Evolutionary conservation across 768 basidiomycete genomes (phyloP), one percentile per base, ranked within the genome.

Genomic region (Pisolithus microcarpus): DNA sequence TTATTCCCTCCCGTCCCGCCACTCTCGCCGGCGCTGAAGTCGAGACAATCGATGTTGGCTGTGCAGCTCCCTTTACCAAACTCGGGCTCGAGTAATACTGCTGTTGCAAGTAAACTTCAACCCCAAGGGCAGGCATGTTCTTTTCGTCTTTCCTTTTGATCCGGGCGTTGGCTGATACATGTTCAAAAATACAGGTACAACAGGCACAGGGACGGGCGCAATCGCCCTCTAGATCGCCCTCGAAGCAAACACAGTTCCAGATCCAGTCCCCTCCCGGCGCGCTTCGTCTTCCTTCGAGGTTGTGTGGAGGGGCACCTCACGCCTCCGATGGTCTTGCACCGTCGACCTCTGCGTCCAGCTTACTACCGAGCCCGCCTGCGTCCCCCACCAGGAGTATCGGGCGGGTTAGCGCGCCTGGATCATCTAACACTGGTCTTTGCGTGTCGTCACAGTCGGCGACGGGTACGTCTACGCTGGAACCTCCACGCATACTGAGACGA

Each of bases 221-320:
- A 10, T 46, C 45, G 16, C 45, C 45, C 8, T 36, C 45, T 19
- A 46, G 34, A 26, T 46, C 45, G 10, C 45, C 45, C 19, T 37
- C 45, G 9, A 46, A 36, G 11, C 45, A 31, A 31, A 11, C 31
- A 37, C 31, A 46, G n/a, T 21, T 36, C n/a, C 45, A 46, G 31
- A 19, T 31, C 21, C 62, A 65, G 21, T 57, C 65, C 0, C 50
- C 65, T 1, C 62, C 66, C 16, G 65, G 65, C 16, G 61, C 56
- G n/a, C 46, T 66, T n/a, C 63, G 65, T 30, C 48, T 66, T 38
- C 65, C 65, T 4, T 68, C 66, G 16, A 59, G 65, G 43, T 58
- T 66, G 38, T 62, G 62, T 16, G 65, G 63, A 61, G 66, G 53
- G 38, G 38, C 54, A 11, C 60, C 62, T 8, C 62, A 62, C 18